Evolutionary conservation across 2,329 filamentous ascomycete species (phyloP).

Genomic region (Ophiostoma montium): DNA sequence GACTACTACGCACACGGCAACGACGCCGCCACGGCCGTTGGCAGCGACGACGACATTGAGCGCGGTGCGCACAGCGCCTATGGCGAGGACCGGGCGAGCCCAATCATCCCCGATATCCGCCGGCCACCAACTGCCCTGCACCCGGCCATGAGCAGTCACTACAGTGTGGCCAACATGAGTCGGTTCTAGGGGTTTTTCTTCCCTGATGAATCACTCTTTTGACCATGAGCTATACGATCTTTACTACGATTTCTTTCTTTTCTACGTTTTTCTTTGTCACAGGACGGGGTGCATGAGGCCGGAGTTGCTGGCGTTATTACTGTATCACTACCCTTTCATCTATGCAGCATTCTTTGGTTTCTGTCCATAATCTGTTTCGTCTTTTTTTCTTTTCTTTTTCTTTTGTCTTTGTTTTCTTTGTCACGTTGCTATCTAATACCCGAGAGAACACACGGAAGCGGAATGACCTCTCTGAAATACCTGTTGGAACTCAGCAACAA

Average conservation of each 20-base stretch:
- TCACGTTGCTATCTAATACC: constrained; percentile 3
- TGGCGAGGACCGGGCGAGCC: constrained; percentile 30
- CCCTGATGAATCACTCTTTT: constrained; percentile 17
- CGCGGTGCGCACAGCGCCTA: constrained; percentile 8
- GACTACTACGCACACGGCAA: constrained; percentile 11
- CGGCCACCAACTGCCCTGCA: constrained; percentile 45
- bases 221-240: no score
- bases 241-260: neutral
- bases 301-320: neutral
- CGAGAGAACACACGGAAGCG: constrained; percentile 1
- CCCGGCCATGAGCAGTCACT: constrained; percentile 29
- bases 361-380: neutral
- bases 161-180: constrained; percentile 14
- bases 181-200: neutral
- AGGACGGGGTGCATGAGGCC: no score
- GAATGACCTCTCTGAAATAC: neutral
- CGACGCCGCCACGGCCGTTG: constrained; percentile 1
- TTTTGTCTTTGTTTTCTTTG: constrained; percentile 1
- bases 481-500: neutral
- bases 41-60: neutral
- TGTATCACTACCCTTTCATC: constrained; percentile 20
- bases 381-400: neutral
- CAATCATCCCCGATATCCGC: constrained; percentile 39
- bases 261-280: neutral
- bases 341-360: constrained; percentile 10